Conservation (phyloP, 202 grass and related monocot genomes). For the Bolboschoenoplectus hybrid region DNA sequence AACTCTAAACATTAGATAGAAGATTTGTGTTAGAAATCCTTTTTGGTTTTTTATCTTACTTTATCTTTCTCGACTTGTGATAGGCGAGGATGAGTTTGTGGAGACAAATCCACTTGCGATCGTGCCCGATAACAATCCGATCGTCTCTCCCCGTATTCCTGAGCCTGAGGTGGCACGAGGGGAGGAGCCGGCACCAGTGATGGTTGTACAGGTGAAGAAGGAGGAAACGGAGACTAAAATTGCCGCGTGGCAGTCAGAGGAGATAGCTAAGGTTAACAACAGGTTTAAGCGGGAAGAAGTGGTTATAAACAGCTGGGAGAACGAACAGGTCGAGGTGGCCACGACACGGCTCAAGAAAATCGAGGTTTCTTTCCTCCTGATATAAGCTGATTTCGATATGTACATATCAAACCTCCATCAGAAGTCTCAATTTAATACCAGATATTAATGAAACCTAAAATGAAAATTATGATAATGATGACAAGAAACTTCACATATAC, state of each 20-base stretch:
- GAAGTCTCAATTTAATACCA: background rate
- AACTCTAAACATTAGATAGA: background rate
- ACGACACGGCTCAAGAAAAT: conserved; percentile 55
- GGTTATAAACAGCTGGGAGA: conserved; percentile 64
- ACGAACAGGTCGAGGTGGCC: conserved; percentile 52
- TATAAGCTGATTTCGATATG: background rate
- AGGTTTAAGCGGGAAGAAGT: conserved; percentile 73
- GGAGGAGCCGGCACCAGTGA: conserved; percentile 32
- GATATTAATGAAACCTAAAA: background rate
- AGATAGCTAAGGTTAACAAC: conserved; percentile 66
- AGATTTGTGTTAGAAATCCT: background rate
- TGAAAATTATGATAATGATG: background rate
- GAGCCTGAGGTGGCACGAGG: conserved; percentile 4
- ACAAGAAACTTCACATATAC: background rate
- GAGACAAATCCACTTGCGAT: conserved; percentile 65
- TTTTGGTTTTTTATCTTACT: background rate
- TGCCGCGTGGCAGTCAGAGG: conserved; percentile 64
- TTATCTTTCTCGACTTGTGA: background rate
- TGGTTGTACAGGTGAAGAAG: conserved; percentile 65
- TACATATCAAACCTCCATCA: background rate
- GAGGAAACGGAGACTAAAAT: conserved; percentile 77
- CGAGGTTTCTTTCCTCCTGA: conserved; percentile 41
- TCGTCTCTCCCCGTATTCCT: conserved; percentile 26
- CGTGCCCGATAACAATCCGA: conserved; percentile 45
- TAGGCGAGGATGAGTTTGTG: conserved; percentile 56